Percentiles rank a stretch among this genome's conserved stretches.
Evolutionary conservation across 805 yeast species (phyloP).

Genomic region (Ogataea minuta): DNA sequence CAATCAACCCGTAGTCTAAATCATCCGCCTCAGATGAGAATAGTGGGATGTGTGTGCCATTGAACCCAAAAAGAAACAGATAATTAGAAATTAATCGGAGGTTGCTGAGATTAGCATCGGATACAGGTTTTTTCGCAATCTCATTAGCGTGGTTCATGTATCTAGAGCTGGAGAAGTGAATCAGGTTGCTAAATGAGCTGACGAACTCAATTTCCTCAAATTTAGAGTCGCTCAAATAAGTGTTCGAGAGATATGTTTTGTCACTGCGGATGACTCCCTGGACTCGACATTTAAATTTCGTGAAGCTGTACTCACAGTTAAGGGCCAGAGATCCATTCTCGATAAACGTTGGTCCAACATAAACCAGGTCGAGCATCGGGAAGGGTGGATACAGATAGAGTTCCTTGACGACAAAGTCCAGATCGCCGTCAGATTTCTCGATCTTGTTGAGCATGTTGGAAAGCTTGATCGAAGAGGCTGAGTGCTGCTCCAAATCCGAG

Average conservation of each 20-base stretch:
- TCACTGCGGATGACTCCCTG: slow-evolving; percentile 28
- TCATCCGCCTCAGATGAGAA: slow-evolving; percentile 15
- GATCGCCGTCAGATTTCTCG: slow-evolving; percentile 4
- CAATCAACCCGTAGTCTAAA: slow-evolving; percentile 7
- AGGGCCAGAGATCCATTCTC: slow-evolving; percentile 29
- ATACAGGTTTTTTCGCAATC: not conserved
- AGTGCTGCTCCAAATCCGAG: slow-evolving; percentile 16
- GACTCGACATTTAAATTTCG: slow-evolving; percentile 24
- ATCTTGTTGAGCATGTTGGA: slow-evolving; percentile 9
- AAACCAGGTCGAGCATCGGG: slow-evolving; percentile 25
- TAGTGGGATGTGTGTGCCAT: slow-evolving; percentile 21
- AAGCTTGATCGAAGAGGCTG: slow-evolving; percentile 11
- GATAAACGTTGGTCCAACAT: slow-evolving; percentile 30
- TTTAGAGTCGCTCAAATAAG: slow-evolving; percentile 24
- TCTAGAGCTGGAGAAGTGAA: slow-evolving; percentile 1
- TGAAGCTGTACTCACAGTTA: slow-evolving; percentile 27
- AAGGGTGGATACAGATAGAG: slow-evolving; percentile 27
- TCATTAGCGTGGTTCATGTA: too few relatives aligned
- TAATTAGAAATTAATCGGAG: slow-evolving; percentile 23
- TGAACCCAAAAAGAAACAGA: slow-evolving; percentile 22
- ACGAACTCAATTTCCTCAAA: slow-evolving; percentile 21
- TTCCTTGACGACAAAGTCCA: slow-evolving; percentile 6
- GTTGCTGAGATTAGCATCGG: slow-evolving; percentile 10
- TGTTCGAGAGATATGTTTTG: slow-evolving; percentile 26
- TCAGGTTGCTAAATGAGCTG: slow-evolving; percentile 5